Percentiles rank a stretch among this genome's conserved stretches.
These are phyloP conservation scores for Phytopythium vexans DNA, from an alignment of 352 stramenopile species.

Conservation along the genomic window DNA sequence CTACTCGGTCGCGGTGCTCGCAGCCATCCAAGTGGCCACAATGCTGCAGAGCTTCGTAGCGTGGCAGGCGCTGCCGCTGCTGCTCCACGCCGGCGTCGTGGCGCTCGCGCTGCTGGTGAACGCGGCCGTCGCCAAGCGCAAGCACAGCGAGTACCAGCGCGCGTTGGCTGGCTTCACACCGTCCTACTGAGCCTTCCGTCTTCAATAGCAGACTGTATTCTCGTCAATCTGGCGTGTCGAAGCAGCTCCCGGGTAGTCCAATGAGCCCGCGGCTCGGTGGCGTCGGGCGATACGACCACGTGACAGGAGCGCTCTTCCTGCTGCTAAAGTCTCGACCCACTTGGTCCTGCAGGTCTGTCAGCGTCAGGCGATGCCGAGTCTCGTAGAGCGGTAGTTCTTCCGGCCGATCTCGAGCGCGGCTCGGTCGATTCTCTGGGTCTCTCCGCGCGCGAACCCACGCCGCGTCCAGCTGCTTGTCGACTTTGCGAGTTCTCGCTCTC, in stretches of 20 bases:
- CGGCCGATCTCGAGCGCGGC: constrained; percentile 35
- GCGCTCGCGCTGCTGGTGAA: constrained; percentile 26
- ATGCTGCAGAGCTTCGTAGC: constrained; percentile 36
- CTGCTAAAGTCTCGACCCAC: not conserved
- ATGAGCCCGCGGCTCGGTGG: constrained; percentile 37
- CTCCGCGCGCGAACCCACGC: constrained; percentile 56
- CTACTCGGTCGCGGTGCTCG: constrained; percentile 35
- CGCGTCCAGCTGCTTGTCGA: constrained; percentile 63
- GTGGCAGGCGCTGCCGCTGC: constrained; percentile 27
- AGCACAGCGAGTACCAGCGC: constrained; percentile 22
- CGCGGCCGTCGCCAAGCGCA: constrained; percentile 14
- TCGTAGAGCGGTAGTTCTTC: constrained; percentile 54
- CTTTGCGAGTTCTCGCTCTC: constrained; percentile 49
- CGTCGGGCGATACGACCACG: constrained; percentile 5
- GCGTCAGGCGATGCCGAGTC: constrained; percentile 18
- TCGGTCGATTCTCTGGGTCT: constrained; percentile 48
- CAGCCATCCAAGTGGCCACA: constrained; percentile 29
- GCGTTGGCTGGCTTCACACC: constrained; percentile 32
- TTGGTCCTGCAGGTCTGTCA: not conserved
- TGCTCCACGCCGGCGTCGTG: constrained; percentile 33
- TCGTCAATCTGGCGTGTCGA: constrained; percentile 21
- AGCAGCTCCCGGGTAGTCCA: constrained; percentile 50
- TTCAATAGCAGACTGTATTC: too few relatives aligned
- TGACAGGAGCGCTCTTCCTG: not conserved
- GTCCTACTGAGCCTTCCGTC: constrained; percentile 18